phyloP scores from a whole-genome alignment of 768 basidiomycete genomes.

The Serendipita vermifera region DNA sequence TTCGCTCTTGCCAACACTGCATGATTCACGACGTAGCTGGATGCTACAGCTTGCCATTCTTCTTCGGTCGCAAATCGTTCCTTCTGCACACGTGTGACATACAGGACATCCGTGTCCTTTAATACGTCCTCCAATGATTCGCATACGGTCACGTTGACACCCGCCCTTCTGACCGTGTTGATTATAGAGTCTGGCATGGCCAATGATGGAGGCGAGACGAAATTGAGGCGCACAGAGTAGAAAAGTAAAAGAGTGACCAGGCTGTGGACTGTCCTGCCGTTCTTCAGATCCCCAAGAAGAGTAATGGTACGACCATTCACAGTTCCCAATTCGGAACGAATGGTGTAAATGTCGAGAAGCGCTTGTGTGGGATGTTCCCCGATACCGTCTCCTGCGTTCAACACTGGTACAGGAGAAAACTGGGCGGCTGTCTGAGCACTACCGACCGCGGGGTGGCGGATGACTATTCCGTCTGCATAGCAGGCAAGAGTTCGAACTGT shows the following conservation, averaged over 20 bases:
- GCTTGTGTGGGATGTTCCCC: conserved; percentile 98
- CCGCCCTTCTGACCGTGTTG: conserved; percentile 68
- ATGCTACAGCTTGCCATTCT: conserved; percentile 86
- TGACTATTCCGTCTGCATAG: conserved; percentile 87
- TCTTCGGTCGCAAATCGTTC: conserved; percentile 72
- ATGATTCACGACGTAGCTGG: conserved; percentile 87
- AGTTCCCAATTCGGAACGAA: conserved; percentile 93
- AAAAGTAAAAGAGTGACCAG: conserved; percentile 83
- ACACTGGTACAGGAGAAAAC: conserved; percentile 84
- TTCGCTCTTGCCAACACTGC: conserved; percentile 87
- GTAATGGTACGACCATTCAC: conserved; percentile 94
- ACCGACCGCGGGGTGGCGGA: conserved; percentile 89
- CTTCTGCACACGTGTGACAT: conserved; percentile 92
- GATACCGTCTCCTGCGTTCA: conserved; percentile 94
- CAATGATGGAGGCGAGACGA: conserved; percentile 77
- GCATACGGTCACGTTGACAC: conserved; percentile 62
- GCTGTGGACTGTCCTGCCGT: conserved; percentile 94
- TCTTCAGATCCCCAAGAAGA: conserved; percentile 89
- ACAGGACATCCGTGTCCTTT: conserved; percentile 86
- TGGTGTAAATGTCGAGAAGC: conserved; percentile 80
- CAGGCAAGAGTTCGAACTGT: conserved; percentile 90
- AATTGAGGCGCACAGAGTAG: conserved; percentile 90
- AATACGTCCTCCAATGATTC: conserved; percentile 88
- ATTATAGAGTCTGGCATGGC: conserved; percentile 84
- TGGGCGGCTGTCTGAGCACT: conserved; percentile 94